Evolutionary conservation across 345 rosid species (phyloP).

Genomic region (Bretschneidera sinensis): DNA sequence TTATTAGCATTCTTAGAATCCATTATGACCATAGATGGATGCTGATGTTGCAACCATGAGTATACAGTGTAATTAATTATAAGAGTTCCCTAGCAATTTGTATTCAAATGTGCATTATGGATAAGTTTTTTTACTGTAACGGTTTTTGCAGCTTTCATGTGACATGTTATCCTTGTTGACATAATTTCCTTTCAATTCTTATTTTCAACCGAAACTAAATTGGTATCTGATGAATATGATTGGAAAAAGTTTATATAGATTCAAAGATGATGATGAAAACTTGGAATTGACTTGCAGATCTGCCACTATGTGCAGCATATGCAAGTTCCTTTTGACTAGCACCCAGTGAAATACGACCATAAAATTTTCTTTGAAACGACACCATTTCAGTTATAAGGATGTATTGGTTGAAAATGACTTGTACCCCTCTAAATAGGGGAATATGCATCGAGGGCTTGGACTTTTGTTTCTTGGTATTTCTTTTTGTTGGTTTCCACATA

Average conservation of each 20-base stretch:
- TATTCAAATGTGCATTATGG: too few relatives aligned
- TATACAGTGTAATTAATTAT: neutral
- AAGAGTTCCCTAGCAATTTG: neutral
- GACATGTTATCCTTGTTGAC: neutral
- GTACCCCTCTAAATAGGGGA: neutral
- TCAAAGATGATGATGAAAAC: neutral
- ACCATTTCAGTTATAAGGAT: neutral
- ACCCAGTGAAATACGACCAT: neutral
- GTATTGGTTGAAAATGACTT: neutral
- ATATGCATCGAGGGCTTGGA: neutral
- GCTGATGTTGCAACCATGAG: neutral
- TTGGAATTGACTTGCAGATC: neutral
- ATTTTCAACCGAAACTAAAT: too few relatives aligned
- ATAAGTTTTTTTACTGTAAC: neutral
- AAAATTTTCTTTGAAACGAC: neutral
- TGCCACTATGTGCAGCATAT: neutral
- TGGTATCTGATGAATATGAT: too few relatives aligned
- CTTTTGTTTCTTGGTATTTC: neutral
- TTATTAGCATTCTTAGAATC: too few relatives aligned
- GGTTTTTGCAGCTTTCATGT: neutral
- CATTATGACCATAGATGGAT: too few relatives aligned
- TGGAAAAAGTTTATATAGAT: too few relatives aligned
- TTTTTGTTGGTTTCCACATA: neutral
- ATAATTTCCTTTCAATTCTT: too few relatives aligned
- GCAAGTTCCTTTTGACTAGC: neutral